Evolutionary conservation across 108 stramenopile genomes (phyloP).

Genomic region (Aurantiochytrium sp.): DNA sequence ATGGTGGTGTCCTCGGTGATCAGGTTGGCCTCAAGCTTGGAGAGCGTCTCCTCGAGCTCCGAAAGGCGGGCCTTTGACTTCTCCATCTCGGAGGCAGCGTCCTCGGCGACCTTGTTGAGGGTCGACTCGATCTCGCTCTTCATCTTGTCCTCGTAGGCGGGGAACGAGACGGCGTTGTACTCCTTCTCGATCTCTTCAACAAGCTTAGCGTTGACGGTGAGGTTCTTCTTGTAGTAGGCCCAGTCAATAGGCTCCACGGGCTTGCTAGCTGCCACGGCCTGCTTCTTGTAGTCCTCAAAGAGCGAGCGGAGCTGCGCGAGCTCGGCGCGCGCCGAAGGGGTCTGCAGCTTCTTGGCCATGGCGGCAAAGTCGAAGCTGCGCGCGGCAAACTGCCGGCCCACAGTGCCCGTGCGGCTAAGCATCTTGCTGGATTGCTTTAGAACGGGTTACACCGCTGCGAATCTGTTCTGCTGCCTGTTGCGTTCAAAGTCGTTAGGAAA

Average conservation of each 20-base stretch:
- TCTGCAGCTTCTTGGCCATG: background rate
- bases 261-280: background rate
- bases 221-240: background rate
- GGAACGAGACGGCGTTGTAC: background rate
- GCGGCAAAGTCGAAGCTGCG: background rate
- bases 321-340: background rate
- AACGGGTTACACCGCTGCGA: no score
- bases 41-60: background rate
- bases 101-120: background rate
- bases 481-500: no score
- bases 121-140: background rate
- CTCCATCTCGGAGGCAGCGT: background rate
- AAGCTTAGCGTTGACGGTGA: background rate
- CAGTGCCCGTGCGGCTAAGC: background rate
- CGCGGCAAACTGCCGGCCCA: background rate
- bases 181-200: background rate
- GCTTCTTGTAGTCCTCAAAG: background rate
- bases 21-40: background rate
- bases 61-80: background rate
- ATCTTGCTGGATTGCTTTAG: background rate
- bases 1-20: conserved; percentile 12
- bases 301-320: conserved; percentile 9
- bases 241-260: background rate
- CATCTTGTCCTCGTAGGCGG: background rate
- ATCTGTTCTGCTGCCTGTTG: no score